These are phyloP conservation scores for Colletotrichum falcatum DNA, from an alignment of 2,329 filamentous ascomycete species.

Conservation along the genomic window DNA sequence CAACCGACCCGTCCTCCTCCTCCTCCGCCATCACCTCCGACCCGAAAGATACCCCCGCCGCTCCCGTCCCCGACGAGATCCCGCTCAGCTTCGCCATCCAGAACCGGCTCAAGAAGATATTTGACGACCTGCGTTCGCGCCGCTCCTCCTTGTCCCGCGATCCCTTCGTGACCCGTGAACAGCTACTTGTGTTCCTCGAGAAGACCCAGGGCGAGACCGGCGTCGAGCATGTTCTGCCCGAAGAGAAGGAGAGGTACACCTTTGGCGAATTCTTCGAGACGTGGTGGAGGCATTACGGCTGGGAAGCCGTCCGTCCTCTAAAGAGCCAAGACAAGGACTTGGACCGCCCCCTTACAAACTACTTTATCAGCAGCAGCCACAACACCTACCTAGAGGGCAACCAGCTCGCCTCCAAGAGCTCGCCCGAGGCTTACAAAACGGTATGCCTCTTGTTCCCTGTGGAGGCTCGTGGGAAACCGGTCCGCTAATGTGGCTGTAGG, in stretches of 20 bases:
- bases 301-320: conserved; percentile 58
- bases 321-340: conserved; percentile 64
- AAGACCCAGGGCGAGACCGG: conserved; percentile 60
- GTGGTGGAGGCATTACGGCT: conserved; percentile 58
- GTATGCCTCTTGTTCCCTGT: conserved; percentile 59
- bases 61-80: conserved; percentile 46
- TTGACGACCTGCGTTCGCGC: conserved; percentile 56
- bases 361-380: conserved; percentile 95
- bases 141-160: conserved; percentile 48
- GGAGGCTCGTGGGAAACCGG: not conserved
- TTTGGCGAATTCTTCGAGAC: conserved; percentile 63
- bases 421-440: conserved; percentile 81
- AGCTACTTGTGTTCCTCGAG: conserved; percentile 63
- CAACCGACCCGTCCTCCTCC: conserved; percentile 29
- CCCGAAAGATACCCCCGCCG: conserved; percentile 24
- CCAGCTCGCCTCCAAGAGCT: conserved; percentile 83
- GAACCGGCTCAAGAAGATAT: conserved; percentile 61
- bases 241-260: conserved; percentile 57
- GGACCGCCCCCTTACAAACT: conserved; percentile 81
- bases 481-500: conserved; percentile 55
- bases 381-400: conserved; percentile 94
- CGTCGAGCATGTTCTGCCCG: conserved; percentile 46
- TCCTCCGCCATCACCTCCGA: conserved; percentile 29
- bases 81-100: conserved; percentile 63
- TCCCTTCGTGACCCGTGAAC: conserved; percentile 48